These are phyloP conservation scores for Tetrahymena malaccensis DNA, from an alignment of 73 alveolate genomes.

Conservation along the genomic window DNA sequence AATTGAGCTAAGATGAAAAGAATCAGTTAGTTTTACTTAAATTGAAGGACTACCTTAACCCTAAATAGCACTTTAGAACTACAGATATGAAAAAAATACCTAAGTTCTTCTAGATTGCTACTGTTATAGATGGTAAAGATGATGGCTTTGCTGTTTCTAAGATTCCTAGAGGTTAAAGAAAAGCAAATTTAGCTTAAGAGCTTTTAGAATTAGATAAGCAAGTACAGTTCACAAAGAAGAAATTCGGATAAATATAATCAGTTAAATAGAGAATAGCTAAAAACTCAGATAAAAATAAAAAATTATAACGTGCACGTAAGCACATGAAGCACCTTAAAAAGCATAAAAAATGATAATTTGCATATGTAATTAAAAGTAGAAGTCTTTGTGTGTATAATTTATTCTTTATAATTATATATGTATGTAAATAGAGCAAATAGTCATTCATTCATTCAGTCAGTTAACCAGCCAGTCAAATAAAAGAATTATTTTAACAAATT, in stretches of 20 bases:
- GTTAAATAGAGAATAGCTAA: not conserved
- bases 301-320: not conserved
- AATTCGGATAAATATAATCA: not conserved
- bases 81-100: not conserved
- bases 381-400: not conserved
- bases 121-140: not conserved
- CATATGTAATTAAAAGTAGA: not conserved
- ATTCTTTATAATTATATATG: not conserved
- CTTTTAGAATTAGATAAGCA: not conserved
- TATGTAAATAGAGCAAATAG: not conserved
- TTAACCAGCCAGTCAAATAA: no score
- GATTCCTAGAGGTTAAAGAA: not conserved
- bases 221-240: not conserved
- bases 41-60: not conserved
- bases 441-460: not conserved
- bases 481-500: no score
- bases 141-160: not conserved
- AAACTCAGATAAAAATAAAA: not conserved
- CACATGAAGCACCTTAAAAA: not conserved
- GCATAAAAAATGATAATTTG: not conserved
- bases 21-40: not conserved
- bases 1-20: not conserved
- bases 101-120: not conserved
- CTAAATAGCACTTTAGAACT: not conserved
- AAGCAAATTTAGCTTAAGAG: not conserved